phyloP scores from a whole-genome alignment of 225 moss, liverwort and hornwort species.

The Neckera pumila region DNA sequence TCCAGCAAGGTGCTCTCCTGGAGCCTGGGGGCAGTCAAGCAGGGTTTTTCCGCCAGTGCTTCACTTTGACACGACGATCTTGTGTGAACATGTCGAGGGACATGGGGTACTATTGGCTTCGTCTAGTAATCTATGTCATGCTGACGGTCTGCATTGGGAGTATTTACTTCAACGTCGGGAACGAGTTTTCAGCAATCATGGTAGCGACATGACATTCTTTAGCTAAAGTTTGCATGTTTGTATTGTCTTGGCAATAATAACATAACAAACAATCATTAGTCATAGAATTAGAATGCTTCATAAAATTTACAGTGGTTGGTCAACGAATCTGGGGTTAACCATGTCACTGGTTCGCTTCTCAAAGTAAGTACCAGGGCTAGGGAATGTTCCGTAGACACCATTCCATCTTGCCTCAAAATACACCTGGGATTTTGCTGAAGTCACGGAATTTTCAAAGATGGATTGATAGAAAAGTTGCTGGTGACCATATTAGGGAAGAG shows the following conservation, averaged over 20 bases:
- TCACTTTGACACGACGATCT: constrained; percentile 59
- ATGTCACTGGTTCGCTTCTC: background rate
- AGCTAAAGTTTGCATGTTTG: background rate
- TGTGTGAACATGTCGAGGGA: constrained; percentile 91
- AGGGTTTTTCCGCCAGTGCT: constrained; percentile 59
- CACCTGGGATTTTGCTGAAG: background rate
- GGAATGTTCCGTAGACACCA: no score
- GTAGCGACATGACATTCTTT: background rate
- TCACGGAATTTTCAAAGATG: background rate
- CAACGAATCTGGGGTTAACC: background rate
- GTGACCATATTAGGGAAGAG: background rate
- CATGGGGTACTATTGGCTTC: constrained; percentile 96
- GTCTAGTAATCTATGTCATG: constrained; percentile 71
- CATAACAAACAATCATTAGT: background rate
- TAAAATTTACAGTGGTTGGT: background rate
- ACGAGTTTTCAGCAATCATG: constrained; percentile 73
- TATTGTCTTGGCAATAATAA: background rate
- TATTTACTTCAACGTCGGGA: constrained; percentile 72
- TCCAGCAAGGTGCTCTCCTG: constrained; percentile 65
- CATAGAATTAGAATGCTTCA: background rate
- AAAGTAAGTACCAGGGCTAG: background rate
- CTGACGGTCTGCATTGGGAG: constrained; percentile 78
- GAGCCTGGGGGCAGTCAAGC: constrained; percentile 78
- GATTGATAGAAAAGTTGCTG: background rate
- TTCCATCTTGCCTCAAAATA: background rate